phyloP scores from a whole-genome alignment of 2,329 filamentous ascomycete species.

The Cordyceps militaris region DNA sequence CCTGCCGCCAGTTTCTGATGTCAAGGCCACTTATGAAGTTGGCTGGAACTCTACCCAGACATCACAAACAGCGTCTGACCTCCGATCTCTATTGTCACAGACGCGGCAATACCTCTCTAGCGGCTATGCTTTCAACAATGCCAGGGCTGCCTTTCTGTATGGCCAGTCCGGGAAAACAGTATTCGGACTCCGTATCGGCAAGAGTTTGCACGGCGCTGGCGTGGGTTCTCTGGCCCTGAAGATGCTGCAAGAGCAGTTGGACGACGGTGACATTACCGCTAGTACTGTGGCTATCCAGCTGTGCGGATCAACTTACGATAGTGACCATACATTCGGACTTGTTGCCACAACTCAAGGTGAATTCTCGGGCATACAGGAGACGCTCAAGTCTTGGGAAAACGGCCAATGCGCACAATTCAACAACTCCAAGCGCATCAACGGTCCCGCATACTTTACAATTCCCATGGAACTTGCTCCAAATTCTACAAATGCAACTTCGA shows the following conservation, averaged over 20 bases:
- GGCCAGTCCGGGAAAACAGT: constrained; percentile 23
- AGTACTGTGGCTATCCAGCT: neutral
- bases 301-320: neutral
- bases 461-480: neutral
- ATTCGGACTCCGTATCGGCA: constrained; percentile 30
- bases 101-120: neutral
- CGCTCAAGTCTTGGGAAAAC: neutral
- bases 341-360: neutral
- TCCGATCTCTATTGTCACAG: neutral
- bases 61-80: neutral
- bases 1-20: constrained; percentile 22
- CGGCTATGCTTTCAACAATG: constrained; percentile 16
- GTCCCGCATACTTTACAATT: neutral
- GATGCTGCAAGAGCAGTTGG: neutral
- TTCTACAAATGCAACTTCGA: neutral
- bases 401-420: neutral
- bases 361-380: neutral
- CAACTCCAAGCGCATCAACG: neutral
- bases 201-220: neutral
- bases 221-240: neutral
- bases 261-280: neutral
- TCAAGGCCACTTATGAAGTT: neutral
- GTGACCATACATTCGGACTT: neutral
- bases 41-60: neutral
- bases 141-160: constrained; percentile 23